Evolutionary conservation across 1,139 yeast species (phyloP), one percentile per base, ranked within the genome.

Genomic region (Geotrichum candidum): DNA sequence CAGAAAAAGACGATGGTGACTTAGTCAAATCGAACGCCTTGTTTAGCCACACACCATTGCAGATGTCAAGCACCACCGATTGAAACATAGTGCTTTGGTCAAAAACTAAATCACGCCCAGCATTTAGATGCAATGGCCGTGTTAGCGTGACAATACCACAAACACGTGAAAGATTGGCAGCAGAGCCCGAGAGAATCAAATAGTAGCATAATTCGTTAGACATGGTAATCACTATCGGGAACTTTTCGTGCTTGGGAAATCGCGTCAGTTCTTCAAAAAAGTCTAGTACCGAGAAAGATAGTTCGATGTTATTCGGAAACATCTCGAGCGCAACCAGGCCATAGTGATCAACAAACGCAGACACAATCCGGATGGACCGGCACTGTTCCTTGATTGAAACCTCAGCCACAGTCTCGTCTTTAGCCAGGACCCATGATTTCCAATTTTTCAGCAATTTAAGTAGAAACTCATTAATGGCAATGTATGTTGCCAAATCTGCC

Each of bases 141-240:
- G 81, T 73, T 57, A 73, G 73, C 2, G 82, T 75, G 25, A 86
- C 70, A 68, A 81, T 83, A 2, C 78, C 79, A 69, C 88, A 82
- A 1, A 79, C 62, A 46, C 78, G 78, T 2, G 87, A 80, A 3
- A 82, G 70, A 1, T 81, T 67, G 0, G 80, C 65, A 1, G 88
- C 80, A 62, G 80, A 78, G 45, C 68, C 72, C 52, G 74, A 72
- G 52, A 82, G 74, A 10, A 80, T 65, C 6, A 80, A 66, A 1
- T 73, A 65, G 62, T 80, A 78, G 0, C 77, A 68, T 15, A 83
- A 59, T 1, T 76, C 63, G 0, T 81, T 78, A 0, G 84, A 79
- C 0, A 80, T 70, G 0, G 81, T 73, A 18, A 80, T 63, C 35
- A 68, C 68, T 3, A 67, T 54, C 2, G 73, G 65, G n/a, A 65